Percentiles rank a stretch among this genome's conserved stretches.
phyloP scores from a whole-genome alignment of 257 asterid species.

The Vinca minor region DNA sequence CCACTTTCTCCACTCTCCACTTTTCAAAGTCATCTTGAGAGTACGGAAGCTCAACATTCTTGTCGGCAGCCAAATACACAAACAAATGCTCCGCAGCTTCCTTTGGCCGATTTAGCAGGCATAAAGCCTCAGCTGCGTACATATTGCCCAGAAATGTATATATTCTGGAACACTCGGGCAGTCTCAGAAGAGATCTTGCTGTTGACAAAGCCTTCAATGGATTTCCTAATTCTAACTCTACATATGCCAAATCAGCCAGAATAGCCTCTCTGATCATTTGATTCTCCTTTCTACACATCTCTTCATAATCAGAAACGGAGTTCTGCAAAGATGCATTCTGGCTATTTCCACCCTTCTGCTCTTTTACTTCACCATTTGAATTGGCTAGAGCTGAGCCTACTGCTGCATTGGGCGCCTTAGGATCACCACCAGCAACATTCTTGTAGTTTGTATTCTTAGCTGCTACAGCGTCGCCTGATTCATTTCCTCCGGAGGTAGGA shows the following conservation, averaged over 20 bases:
- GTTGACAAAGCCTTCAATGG: constrained; percentile 51
- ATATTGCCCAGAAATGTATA: constrained; percentile 51
- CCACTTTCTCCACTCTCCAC: constrained; percentile 44
- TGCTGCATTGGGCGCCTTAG: constrained; percentile 26
- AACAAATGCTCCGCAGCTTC: constrained; percentile 69
- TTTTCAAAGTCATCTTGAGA: constrained; percentile 59
- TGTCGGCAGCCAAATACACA: constrained; percentile 38
- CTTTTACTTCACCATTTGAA: constrained; percentile 66
- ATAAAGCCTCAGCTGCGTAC: constrained; percentile 87
- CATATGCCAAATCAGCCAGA: constrained; percentile 69
- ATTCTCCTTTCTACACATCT: constrained; percentile 46
- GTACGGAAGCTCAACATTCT: constrained; percentile 51
- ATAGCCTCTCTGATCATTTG: constrained; percentile 56
- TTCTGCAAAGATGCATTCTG: constrained; percentile 38
- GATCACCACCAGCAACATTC: too few species aligned
- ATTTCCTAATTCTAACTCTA: constrained; percentile 62
- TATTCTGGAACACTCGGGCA: constrained; percentile 43
- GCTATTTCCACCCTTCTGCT: constrained; percentile 49
- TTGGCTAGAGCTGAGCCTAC: constrained; percentile 32
- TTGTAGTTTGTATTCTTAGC: constrained; percentile 28
- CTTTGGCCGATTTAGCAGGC: constrained; percentile 58
- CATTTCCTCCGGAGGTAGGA: constrained; percentile 33
- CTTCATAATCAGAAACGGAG: constrained; percentile 46
- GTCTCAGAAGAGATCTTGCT: constrained; percentile 53
- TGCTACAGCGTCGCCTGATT: constrained; percentile 31